Percentiles rank a stretch among this genome's conserved stretches.
Conservation (phyloP, 495 filamentous ascomycete species). For the Penicillium mononematosum region DNA sequence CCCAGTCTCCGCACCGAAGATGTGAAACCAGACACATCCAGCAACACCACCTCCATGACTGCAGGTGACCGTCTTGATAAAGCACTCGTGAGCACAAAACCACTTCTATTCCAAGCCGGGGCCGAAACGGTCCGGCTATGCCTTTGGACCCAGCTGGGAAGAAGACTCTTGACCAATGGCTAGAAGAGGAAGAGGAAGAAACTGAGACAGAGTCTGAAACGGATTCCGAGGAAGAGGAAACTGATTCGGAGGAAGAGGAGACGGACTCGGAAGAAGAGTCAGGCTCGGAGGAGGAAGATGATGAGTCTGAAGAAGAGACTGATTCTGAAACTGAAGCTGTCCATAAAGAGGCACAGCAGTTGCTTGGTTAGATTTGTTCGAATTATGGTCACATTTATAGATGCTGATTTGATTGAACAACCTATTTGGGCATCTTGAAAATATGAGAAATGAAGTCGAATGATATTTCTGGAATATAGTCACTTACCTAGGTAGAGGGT, state of each 20-base stretch:
- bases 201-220: constrained; percentile 45
- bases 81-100: constrained; percentile 45
- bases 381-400: constrained; percentile 4
- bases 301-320: constrained; percentile 43
- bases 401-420: background rate
- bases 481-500: background rate
- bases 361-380: constrained; percentile 14
- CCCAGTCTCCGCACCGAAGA: constrained; percentile 60
- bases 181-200: constrained; percentile 52
- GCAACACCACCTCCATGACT: constrained; percentile 42
- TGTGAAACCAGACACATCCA: constrained; percentile 28
- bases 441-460: background rate
- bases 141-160: constrained; percentile 34
- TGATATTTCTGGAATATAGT: background rate
- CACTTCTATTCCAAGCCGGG: constrained; percentile 21
- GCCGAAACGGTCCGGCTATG: constrained; percentile 16
- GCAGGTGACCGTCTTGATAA: constrained; percentile 66
- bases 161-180: constrained; percentile 88
- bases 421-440: background rate
- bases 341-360: constrained; percentile 26
- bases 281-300: constrained; percentile 50
- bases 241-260: constrained; percentile 50
- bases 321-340: constrained; percentile 36
- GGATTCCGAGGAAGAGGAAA: constrained; percentile 49
- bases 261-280: constrained; percentile 33